A percentile compares a stretch with the other conserved stretches of the same genome.
Conservation (phyloP, 2,329 filamentous ascomycete genomes). For the Teratosphaeria viscida region DNA sequence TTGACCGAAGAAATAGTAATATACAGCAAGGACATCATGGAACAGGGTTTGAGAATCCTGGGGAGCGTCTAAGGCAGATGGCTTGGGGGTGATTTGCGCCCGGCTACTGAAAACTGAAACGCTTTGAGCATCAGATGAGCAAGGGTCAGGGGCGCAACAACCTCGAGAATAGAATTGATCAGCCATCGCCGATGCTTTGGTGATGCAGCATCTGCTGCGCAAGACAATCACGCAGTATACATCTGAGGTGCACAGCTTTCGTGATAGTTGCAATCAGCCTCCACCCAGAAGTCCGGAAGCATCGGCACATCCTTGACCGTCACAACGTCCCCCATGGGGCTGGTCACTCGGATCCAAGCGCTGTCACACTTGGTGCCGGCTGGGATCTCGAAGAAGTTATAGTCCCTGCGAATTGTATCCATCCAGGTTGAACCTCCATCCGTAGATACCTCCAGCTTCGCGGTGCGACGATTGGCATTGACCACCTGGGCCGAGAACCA, state of each 20-base stretch:
- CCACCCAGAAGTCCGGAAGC: constrained; percentile 7
- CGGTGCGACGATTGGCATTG: constrained; percentile 44
- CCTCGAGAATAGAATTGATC: too few species aligned
- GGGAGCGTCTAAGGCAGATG: background rate
- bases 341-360: constrained; percentile 11
- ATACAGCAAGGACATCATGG: background rate
- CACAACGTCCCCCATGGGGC: constrained; percentile 7
- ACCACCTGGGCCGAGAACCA: constrained; percentile 56
- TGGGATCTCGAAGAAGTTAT: constrained; percentile 23
- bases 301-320: constrained; percentile 13
- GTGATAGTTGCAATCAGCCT: constrained; percentile 14
- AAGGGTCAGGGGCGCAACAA: too few species aligned
- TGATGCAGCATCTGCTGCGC: too few species aligned
- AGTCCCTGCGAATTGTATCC: constrained; percentile 40
- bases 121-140: too few species aligned
- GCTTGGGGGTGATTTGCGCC: background rate
- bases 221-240: too few species aligned
- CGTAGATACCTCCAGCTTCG: constrained; percentile 49
- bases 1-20: background rate
- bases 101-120: background rate
- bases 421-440: constrained; percentile 51
- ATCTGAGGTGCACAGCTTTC: background rate
- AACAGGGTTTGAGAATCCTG: background rate
- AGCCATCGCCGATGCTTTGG: too few species aligned
- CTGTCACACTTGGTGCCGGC: constrained; percentile 8